Evolutionary conservation across 768 basidiomycete species (phyloP).

Genomic region (Chlorophyllum brunneum): DNA sequence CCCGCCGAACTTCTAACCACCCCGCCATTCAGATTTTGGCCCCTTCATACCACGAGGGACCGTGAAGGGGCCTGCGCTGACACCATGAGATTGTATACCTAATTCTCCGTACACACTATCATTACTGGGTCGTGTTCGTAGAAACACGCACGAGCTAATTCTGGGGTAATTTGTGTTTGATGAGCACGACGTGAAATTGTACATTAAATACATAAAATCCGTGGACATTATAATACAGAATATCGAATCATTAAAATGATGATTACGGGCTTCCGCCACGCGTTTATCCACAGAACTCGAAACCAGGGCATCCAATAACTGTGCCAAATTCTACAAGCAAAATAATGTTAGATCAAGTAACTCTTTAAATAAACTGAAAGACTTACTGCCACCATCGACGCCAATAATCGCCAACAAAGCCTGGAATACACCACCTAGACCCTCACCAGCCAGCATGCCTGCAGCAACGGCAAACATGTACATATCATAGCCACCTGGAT

Average conservation of each 20-base stretch:
- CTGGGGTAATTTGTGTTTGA: too few species aligned
- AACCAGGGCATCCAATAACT: slow-evolving; percentile 49
- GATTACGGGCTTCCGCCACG: not conserved
- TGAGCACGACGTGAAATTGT: too few species aligned
- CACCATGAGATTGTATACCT: too few species aligned
- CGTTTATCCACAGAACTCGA: slow-evolving; percentile 47
- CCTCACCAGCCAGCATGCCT: slow-evolving; percentile 56
- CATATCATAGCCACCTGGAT: slow-evolving; percentile 45
- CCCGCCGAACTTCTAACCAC: too few species aligned
- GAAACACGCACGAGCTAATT: too few species aligned
- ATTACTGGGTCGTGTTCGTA: too few species aligned
- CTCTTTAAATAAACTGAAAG: not conserved
- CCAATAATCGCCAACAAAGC: slow-evolving; percentile 50
- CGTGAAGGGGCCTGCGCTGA: too few species aligned
- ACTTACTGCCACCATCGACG: slow-evolving; percentile 47
- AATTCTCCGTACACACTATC: too few species aligned
- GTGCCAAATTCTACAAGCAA: slow-evolving; percentile 34
- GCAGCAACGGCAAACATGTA: slow-evolving; percentile 56
- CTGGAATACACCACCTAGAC: slow-evolving; percentile 57
- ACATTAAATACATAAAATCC: not conserved
- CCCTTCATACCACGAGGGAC: too few species aligned
- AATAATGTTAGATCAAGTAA: not conserved
- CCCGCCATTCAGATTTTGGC: too few species aligned
- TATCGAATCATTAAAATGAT: not conserved
- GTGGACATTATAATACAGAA: slow-evolving; percentile 2